These are phyloP conservation scores for Corylus americana DNA, from an alignment of 306 rosid genomes.

Conservation along the genomic window DNA sequence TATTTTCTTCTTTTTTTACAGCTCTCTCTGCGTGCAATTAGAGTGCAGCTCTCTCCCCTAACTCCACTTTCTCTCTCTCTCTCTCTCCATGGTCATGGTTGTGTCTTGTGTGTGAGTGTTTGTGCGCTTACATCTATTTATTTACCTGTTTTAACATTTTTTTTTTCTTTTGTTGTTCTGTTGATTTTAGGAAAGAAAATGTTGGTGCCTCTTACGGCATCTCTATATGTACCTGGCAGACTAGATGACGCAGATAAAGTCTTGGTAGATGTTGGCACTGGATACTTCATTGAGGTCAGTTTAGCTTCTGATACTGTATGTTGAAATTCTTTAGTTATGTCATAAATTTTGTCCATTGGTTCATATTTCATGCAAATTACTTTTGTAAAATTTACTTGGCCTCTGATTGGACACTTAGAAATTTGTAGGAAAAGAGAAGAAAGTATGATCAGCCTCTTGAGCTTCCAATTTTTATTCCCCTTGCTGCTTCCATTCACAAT, in stretches of 20 bases:
- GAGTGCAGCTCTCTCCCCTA: background rate
- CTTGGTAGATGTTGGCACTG: slow-evolving; percentile 88
- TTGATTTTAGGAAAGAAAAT: slow-evolving; percentile 46
- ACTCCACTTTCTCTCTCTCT: background rate
- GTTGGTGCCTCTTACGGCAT: slow-evolving; percentile 92
- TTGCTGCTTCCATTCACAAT: background rate
- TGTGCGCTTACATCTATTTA: background rate
- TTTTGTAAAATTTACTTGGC: background rate
- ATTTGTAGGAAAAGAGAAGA: background rate
- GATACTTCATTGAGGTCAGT: slow-evolving; percentile 84
- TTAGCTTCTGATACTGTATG: background rate
- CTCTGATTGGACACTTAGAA: background rate
- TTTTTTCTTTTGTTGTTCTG: too few species aligned
- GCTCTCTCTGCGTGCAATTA: background rate
- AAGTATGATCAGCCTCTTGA: background rate
- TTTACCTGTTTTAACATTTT: background rate
- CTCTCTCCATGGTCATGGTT: background rate
- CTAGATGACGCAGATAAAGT: slow-evolving; percentile 71
- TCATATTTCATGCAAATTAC: background rate
- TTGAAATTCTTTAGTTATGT: background rate
- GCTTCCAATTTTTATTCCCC: background rate
- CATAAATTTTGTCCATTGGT: background rate
- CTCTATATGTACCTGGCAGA: slow-evolving; percentile 87
- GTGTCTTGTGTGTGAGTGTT: background rate
- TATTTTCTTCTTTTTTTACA: background rate